Evolutionary conservation across 305 asterid genomes (phyloP), one percentile per base, ranked within the genome.

Genomic region (Plantago lanceolata): DNA sequence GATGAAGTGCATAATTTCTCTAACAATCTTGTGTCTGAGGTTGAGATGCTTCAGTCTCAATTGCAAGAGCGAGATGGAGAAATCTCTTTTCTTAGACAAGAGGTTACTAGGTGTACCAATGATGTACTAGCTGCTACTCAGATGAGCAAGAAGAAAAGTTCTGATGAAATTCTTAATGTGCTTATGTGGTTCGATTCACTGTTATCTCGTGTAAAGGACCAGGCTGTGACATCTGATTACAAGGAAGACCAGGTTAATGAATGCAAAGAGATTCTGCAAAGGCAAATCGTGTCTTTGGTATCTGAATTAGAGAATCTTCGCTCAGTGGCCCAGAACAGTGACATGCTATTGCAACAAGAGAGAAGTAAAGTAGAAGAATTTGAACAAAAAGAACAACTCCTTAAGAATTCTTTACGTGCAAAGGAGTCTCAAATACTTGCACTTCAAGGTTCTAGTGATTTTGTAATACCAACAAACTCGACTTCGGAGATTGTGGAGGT

Each of bases 81-180:
- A 77, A 77, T 90, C 74, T 94, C 99, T 76, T 94, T 94, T 75
- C 94, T 94, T 64, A 77, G 99, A 80, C 93, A 90, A 80, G 99
- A 94, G 82, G 95, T 94, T 70, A 90, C 99, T 47, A 78, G 97
- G 76, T 88, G 95, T 85, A 90, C 97, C 1, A 84, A 86, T 68
- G 97, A 90, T 76, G 83, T 84, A 58, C 79, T 94, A 66, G 70
- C 89, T 70, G 80, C 82, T 29, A 71, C 95, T 73, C 92, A 89
- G 76, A 84, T 73, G 76, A 75, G 69, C 79, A 83, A 80, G 82
- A 82, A 78, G 77, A 84, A 68, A 70, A 68, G 75, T 74, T 70
- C 83, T 8, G 94, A 81, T 77, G 99, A 94, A 80, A 65, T 86
- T 71, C 80, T 72, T 67, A 89, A 79, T 57, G 77, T 90, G 54